These are phyloP conservation scores for Leccinum broughii DNA, from an alignment of 768 basidiomycete genomes.

Conservation along the genomic window DNA sequence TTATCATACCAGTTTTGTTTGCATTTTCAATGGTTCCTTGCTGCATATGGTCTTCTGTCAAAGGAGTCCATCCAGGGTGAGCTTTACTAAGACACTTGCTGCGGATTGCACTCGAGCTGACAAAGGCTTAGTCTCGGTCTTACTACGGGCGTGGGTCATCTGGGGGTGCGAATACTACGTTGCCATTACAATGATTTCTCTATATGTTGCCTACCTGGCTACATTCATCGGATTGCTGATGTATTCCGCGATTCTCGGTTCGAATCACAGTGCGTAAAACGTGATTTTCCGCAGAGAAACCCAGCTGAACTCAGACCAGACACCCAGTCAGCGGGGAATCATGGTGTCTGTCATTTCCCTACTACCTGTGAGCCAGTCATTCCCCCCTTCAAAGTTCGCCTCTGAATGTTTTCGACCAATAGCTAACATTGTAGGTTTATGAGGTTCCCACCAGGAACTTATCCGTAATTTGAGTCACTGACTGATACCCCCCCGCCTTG, in stretches of 20 bases:
- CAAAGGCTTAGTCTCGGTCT: conserved; percentile 11
- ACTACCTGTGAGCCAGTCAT: neutral
- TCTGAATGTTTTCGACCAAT: neutral
- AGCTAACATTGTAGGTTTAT: neutral
- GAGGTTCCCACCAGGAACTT: neutral
- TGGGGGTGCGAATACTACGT: conserved; percentile 12
- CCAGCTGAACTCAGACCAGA: neutral
- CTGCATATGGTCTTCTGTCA: neutral
- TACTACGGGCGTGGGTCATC: conserved; percentile 20
- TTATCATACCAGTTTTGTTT: conserved; percentile 14
- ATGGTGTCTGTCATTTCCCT: neutral
- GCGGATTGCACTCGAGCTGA: neutral
- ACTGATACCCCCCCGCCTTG: neutral
- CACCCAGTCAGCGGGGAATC: neutral
- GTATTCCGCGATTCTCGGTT: neutral
- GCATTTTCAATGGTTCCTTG: neutral
- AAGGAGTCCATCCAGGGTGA: neutral
- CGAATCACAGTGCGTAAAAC: neutral
- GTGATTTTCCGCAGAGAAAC: neutral
- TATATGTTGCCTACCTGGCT: conserved; percentile 10
- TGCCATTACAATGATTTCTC: conserved; percentile 6
- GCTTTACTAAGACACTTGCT: neutral
- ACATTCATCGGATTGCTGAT: neutral
- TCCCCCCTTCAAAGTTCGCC: neutral
- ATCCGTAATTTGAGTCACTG: neutral